Evolutionary conservation across 495 filamentous ascomycete genomes (phyloP), one percentile per base, ranked within the genome.

Genomic region (Aspergillus wentii): DNA sequence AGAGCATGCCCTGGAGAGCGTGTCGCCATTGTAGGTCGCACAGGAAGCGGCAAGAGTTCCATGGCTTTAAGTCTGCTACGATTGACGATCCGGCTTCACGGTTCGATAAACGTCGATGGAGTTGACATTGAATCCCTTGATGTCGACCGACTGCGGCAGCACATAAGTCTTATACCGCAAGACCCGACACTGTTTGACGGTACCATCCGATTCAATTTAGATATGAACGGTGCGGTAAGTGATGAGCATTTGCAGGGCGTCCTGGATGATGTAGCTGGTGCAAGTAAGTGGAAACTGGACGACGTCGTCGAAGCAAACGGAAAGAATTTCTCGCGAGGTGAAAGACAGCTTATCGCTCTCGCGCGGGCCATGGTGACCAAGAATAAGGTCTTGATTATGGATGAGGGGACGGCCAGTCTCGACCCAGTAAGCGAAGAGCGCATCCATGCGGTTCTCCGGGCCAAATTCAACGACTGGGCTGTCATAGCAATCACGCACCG

Each of bases 31-130:
- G 87, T 94, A 26, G 88, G 88, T 18, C 72, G 89, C 28, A 95
- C 89, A 5, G 89, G 89, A 20, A 87, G 88, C 17, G 89, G 89
- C 21, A 95, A 95, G 66, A 89, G 83, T 47, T 92, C 87, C 6
- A 71, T 95, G 7, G 81, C 86, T 4, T 57, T 92, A 25, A 86
- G 88, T 11, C 72, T 95, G 14, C 91, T 95, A 69, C 75, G 88
- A 32, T 79, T 85, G 56, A 80, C 85, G 2, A 81, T 85, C 86
- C 8, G 10, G 11, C 83, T 88, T 46, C 68, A 72, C 22, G 88
- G 88, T 36, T 82, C 80, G 49, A 94, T 95, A 36, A 43, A 84
- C 1, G 80, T 94, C 25, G 89, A 94, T 49, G 83, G 76, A 37
- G 59, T 95, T 18, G 86, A 94, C 54, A 82, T 94, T 44, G 76